A percentile compares a stretch with the other conserved stretches of the same genome.
These are phyloP conservation scores for Acer yangbiense DNA, from an alignment of 345 rosid species.

Conservation along the genomic window DNA sequence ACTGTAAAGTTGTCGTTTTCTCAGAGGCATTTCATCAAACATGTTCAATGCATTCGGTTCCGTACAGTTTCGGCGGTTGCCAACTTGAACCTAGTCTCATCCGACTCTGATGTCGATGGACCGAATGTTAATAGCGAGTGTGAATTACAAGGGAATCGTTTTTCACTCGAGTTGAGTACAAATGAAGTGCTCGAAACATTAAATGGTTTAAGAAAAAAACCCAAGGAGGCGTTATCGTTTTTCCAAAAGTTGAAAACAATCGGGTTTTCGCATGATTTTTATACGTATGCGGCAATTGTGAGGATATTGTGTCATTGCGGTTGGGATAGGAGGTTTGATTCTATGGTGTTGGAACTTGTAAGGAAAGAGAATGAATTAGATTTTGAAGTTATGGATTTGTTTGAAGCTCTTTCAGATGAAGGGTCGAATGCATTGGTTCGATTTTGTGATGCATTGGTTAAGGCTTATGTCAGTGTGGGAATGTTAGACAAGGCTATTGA, in stretches of 20 bases:
- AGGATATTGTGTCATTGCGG: conserved; percentile 45
- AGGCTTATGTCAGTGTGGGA: conserved; percentile 45
- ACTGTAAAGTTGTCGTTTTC: conserved; percentile 8
- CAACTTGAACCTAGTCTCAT: conserved; percentile 22
- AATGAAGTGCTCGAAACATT: conserved; percentile 36
- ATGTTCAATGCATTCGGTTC: conserved; percentile 25
- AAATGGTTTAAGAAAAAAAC: conserved; percentile 40
- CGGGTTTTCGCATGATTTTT: conserved; percentile 42
- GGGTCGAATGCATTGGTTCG: conserved; percentile 25
- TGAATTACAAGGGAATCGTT: conserved; percentile 3
- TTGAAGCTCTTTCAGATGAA: conserved; percentile 36
- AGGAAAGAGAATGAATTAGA: conserved; percentile 28
- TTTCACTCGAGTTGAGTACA: conserved; percentile 31
- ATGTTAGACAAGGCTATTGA: conserved; percentile 65
- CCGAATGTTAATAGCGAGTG: conserved; percentile 5
- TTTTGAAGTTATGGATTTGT: conserved; percentile 45
- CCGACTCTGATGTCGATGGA: conserved; percentile 28
- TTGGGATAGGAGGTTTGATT: conserved; percentile 44
- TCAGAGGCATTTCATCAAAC: conserved; percentile 15
- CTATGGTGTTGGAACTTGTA: conserved; percentile 45
- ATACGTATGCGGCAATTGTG: conserved; percentile 48
- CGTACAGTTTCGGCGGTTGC: conserved; percentile 30
- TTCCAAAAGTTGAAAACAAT: conserved; percentile 38
- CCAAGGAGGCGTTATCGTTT: conserved; percentile 45
- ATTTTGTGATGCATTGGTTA: conserved; percentile 51